Conservation (phyloP, 108 stramenopile genomes). For the Cyclotella kingstonii region DNA sequence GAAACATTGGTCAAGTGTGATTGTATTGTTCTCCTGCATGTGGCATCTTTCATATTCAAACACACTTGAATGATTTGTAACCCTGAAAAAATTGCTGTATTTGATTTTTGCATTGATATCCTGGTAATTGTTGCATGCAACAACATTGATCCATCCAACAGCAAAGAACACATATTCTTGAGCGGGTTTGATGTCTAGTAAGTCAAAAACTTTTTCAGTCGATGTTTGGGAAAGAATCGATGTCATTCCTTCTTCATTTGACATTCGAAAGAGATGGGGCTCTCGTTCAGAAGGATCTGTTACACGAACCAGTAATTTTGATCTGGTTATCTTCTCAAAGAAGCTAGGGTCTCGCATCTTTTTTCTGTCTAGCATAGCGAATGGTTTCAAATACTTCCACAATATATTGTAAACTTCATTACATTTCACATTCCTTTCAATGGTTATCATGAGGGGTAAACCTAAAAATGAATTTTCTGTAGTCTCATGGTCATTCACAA, state of each 20-base stretch:
- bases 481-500: slow-evolving; percentile 14
- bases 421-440: slow-evolving; percentile 43
- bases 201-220: slow-evolving; percentile 8
- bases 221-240: slow-evolving; percentile 7
- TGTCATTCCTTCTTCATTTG: background rate
- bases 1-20: slow-evolving; percentile 77
- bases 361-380: slow-evolving; percentile 10
- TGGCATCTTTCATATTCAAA: slow-evolving; percentile 2
- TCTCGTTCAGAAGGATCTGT: background rate
- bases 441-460: slow-evolving; percentile 64
- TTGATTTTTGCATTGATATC: background rate
- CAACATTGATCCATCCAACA: slow-evolving; percentile 19
- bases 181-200: slow-evolving; percentile 1
- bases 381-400: slow-evolving; percentile 45
- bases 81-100: slow-evolving; percentile 2
- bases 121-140: background rate
- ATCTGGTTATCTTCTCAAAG: background rate
- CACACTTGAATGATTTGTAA: slow-evolving; percentile 5
- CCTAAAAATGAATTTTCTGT: slow-evolving; percentile 39
- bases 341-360: background rate
- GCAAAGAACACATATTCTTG: slow-evolving; percentile 7
- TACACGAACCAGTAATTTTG: slow-evolving; percentile 3
- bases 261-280: background rate
- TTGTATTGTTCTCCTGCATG: slow-evolving; percentile 26
- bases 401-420: slow-evolving; percentile 50